phyloP scores from a whole-genome alignment of 805 yeast genomes.

The Komagataella ulmi region DNA sequence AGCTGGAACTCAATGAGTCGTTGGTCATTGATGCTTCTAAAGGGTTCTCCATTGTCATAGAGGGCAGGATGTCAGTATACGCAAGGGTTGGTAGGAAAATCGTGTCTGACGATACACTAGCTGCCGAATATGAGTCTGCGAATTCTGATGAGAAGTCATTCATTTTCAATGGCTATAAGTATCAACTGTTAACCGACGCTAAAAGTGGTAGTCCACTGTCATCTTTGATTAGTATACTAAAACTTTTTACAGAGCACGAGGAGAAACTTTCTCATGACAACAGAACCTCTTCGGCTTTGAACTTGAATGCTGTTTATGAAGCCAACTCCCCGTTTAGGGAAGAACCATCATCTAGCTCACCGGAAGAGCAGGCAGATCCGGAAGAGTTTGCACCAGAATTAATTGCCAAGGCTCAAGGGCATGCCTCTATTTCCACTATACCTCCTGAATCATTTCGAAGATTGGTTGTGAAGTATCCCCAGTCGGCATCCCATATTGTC shows the following conservation, averaged over 20 bases:
- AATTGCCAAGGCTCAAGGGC: constrained; percentile 61
- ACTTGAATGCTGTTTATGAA: neutral
- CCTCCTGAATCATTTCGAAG: constrained; percentile 74
- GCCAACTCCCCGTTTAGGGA: neutral
- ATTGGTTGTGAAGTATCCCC: constrained; percentile 64
- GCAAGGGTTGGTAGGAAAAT: constrained; percentile 31
- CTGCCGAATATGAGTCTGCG: constrained; percentile 11
- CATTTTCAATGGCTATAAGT: constrained; percentile 41
- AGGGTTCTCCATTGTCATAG: constrained; percentile 89
- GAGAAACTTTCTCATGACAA: constrained; percentile 1
- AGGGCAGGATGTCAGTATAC: constrained; percentile 76
- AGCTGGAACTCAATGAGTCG: constrained; percentile 64
- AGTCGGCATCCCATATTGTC: constrained; percentile 85
- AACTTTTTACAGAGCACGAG: constrained; percentile 46
- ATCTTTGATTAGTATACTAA: constrained; percentile 67
- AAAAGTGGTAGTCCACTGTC: constrained; percentile 79
- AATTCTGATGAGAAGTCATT: constrained; percentile 22
- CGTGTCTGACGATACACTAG: constrained; percentile 3
- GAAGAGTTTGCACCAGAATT: constrained; percentile 13
- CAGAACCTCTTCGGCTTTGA: neutral
- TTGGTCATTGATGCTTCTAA: constrained; percentile 52
- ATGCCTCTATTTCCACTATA: constrained; percentile 82
- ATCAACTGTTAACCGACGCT: constrained; percentile 68
- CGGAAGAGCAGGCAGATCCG: neutral
- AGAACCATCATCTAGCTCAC: neutral